Evolutionary conservation across 805 yeast species (phyloP).

Genomic region (Yarrowia sp.): DNA sequence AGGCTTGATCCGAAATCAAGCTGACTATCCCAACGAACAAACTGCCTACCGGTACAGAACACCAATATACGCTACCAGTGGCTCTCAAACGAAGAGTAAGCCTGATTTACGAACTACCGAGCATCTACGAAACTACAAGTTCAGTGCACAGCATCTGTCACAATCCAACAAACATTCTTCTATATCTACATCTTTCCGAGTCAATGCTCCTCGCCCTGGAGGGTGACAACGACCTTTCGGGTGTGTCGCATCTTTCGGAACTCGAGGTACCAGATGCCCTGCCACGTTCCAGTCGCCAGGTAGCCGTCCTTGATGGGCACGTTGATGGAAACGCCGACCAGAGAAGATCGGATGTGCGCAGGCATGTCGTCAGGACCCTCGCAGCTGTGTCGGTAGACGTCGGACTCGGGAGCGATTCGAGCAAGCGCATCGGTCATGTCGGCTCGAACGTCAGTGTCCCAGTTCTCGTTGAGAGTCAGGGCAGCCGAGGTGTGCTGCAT

Average conservation of each 20-base stretch:
- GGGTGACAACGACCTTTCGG: conserved; percentile 67
- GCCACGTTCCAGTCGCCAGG: conserved; percentile 80
- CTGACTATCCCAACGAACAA: too few species aligned
- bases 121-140: too few species aligned
- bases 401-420: conserved; percentile 65
- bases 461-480: conserved; percentile 72
- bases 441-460: conserved; percentile 70
- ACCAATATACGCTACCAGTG: too few species aligned
- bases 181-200: too few species aligned
- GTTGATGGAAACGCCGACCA: conserved; percentile 61
- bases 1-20: too few species aligned
- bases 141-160: too few species aligned
- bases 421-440: conserved; percentile 68
- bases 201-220: conserved; percentile 54
- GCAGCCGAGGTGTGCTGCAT: conserved; percentile 81
- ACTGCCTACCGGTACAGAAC: too few species aligned
- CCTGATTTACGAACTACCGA: too few species aligned
- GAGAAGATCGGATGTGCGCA: conserved; percentile 62
- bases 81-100: too few species aligned
- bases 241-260: conserved; percentile 64
- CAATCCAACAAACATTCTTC: too few species aligned
- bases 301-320: conserved; percentile 70
- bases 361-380: conserved; percentile 85
- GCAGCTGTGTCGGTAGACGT: conserved; percentile 57
- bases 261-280: conserved; percentile 74